Conservation (phyloP, 2,329 filamentous ascomycete species). For the Cladorrhinum sp. region DNA sequence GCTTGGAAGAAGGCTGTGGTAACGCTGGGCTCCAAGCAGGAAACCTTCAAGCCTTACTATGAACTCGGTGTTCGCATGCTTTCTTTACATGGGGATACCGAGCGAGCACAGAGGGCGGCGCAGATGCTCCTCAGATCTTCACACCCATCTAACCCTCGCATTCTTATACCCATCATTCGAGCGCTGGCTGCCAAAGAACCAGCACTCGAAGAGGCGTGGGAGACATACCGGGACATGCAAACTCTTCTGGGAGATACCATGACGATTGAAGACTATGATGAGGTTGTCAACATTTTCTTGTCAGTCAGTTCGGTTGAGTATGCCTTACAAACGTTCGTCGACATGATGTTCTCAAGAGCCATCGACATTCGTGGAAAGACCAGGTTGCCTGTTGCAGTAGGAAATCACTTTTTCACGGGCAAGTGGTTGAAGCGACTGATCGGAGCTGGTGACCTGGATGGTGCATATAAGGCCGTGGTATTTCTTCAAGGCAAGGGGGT, state of each 20-base stretch:
- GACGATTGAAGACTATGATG: constrained; percentile 72
- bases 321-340: constrained; percentile 74
- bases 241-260: constrained; percentile 57
- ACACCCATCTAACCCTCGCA: constrained; percentile 49
- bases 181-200: constrained; percentile 56
- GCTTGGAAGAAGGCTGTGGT: constrained; percentile 59
- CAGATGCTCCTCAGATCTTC: constrained; percentile 48
- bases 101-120: constrained; percentile 56
- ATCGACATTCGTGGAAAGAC: constrained; percentile 45
- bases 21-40: constrained; percentile 48
- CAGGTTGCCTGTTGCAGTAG: constrained; percentile 47
- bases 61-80: constrained; percentile 65
- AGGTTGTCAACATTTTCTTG: constrained; percentile 68
- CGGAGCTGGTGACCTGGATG: constrained; percentile 65
- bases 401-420: constrained; percentile 78
- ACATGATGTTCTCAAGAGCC: constrained; percentile 74
- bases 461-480: constrained; percentile 68
- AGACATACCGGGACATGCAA: constrained; percentile 63
- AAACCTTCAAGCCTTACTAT: constrained; percentile 55
- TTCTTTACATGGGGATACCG: constrained; percentile 54
- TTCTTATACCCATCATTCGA: constrained; percentile 66
- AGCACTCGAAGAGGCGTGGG: constrained; percentile 59
- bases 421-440: constrained; percentile 88
- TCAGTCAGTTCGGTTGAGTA: constrained; percentile 61
- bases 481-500: constrained; percentile 71